Percentiles rank a stretch among this genome's conserved stretches.
These are phyloP conservation scores for Alternaria angustiovoidea DNA, from an alignment of 2,329 filamentous ascomycete genomes.

Conservation along the genomic window DNA sequence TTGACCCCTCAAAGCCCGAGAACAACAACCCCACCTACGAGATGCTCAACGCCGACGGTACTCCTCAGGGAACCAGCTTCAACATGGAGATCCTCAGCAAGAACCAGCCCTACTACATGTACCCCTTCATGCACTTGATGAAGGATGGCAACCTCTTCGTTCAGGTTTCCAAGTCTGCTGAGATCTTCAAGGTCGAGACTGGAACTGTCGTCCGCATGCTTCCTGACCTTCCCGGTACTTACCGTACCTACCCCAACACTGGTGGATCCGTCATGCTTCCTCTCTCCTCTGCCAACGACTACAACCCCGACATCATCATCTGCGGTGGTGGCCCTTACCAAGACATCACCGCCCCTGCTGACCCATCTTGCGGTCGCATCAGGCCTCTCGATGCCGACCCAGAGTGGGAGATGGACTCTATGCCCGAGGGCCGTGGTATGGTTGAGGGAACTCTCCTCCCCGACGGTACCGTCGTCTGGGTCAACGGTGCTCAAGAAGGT, in stretches of 20 bases:
- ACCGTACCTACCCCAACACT: slow-evolving; percentile 68
- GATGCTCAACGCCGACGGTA: slow-evolving; percentile 60
- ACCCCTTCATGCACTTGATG: slow-evolving; percentile 68
- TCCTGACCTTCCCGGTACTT: slow-evolving; percentile 63
- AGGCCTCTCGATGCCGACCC: slow-evolving; percentile 59
- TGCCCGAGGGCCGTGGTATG: slow-evolving; percentile 68
- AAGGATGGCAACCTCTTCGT: slow-evolving; percentile 65
- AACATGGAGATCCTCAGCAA: slow-evolving; percentile 63
- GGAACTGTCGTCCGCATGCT: slow-evolving; percentile 57
- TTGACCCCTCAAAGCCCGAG: slow-evolving; percentile 60
- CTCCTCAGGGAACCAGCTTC: slow-evolving; percentile 58
- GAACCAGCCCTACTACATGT: slow-evolving; percentile 71
- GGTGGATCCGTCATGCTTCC: slow-evolving; percentile 66
- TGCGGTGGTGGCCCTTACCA: slow-evolving; percentile 69
- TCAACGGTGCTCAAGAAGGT: slow-evolving; percentile 66
- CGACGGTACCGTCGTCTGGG: slow-evolving; percentile 69
- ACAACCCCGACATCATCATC: slow-evolving; percentile 63
- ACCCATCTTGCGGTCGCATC: slow-evolving; percentile 66
- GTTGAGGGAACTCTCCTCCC: slow-evolving; percentile 67
- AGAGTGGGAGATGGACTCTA: slow-evolving; percentile 65
- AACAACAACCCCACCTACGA: slow-evolving; percentile 73
- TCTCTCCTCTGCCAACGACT: slow-evolving; percentile 61
- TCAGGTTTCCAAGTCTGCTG: slow-evolving; percentile 64
- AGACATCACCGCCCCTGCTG: slow-evolving; percentile 66
- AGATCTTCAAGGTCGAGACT: slow-evolving; percentile 62